Evolutionary conservation across 306 rosid genomes (phyloP), one percentile per base, ranked within the genome.

Genomic region (Aeschynomene evenia): DNA sequence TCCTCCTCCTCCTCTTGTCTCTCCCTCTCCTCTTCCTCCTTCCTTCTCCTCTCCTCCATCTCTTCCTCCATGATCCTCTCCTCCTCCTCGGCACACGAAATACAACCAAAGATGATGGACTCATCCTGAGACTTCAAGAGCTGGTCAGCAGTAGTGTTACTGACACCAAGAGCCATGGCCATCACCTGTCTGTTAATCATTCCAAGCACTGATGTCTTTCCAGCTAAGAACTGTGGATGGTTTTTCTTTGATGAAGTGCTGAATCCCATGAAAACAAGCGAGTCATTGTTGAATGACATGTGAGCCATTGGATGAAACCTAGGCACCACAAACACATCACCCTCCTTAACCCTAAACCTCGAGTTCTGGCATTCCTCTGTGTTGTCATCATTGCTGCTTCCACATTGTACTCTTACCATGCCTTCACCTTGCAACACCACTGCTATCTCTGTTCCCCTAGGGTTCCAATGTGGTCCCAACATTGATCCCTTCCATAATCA

Each of bases 401-500:
- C 80, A 77, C 92, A 84, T 2, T 85, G 84, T 16, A 73, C 83
- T 45, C 88, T 66, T 20, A 88, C 88, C 92, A 94, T 89, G 42
- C 98, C 98, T 73, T 73, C 48, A 43, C 97, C 96, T 1, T 84
- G 65, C 63, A 87, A 34, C 15, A 79, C 94, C 39, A 90, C 68
- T 28, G 85, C 76, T 36, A 90, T 71, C 91, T 93, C 97, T 7
- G 84, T 68, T 56, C 94, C 94, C 72, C 55, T 71, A 48, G 90
- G 94, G 73, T 93, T 90, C 97, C 96, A 93, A 68, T 90, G 98
- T 5, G 98, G 98, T 56, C 85, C 98, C 97, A 93, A 59, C 86
- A 90, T 88, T n/a, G 97, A 81, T 13, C 88, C 91, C 98, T 90
- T 72, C 8, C n/a, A n/a, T n/a, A n/a, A n/a, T n/a, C n/a, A n/a